phyloP scores from a whole-genome alignment of 768 basidiomycete species.

The Russula foetens region DNA sequence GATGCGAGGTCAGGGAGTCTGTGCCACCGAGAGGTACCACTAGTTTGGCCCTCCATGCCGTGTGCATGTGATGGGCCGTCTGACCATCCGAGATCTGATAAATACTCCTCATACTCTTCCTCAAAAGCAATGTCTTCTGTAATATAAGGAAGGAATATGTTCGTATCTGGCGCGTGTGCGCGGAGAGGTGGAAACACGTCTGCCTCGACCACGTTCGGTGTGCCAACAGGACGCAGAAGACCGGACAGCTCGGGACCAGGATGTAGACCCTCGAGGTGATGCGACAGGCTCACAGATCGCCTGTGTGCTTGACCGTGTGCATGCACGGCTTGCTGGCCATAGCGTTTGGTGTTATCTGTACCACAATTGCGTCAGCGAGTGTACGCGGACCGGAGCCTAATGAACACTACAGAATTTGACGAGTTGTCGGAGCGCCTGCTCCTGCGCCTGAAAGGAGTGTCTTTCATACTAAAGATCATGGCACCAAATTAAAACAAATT shows the following conservation, averaged over 20 bases:
- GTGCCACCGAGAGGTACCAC: slow-evolving; percentile 63
- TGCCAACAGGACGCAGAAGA: slow-evolving; percentile 65
- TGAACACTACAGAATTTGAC: slow-evolving; percentile 84
- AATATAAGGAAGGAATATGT: slow-evolving; percentile 82
- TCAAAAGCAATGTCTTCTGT: slow-evolving; percentile 93
- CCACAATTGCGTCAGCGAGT: slow-evolving; percentile 13
- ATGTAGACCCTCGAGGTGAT: slow-evolving; percentile 69
- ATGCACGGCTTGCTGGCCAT: slow-evolving; percentile 52
- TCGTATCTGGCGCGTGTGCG: slow-evolving; percentile 75
- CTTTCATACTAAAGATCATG: not conserved
- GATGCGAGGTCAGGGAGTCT: slow-evolving; percentile 72
- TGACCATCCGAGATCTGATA: slow-evolving; percentile 78
- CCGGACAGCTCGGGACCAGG: slow-evolving; percentile 67
- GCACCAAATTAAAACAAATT: not conserved
- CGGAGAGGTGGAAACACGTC: slow-evolving; percentile 96
- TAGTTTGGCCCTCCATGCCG: slow-evolving; percentile 30
- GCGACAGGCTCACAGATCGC: slow-evolving; percentile 76
- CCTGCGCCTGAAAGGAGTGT: slow-evolving; percentile 61
- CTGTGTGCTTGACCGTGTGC: slow-evolving; percentile 56
- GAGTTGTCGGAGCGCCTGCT: slow-evolving; percentile 86
- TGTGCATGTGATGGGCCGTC: slow-evolving; percentile 41
- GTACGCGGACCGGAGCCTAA: slow-evolving; percentile 2
- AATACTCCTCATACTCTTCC: slow-evolving; percentile 93
- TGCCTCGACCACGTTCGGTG: slow-evolving; percentile 69
- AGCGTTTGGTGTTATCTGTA: slow-evolving; percentile 85